Evolutionary conservation across 176 grass and related monocot species (phyloP), one percentile per base, ranked within the genome.

Genomic region (Triticum monococcum): DNA sequence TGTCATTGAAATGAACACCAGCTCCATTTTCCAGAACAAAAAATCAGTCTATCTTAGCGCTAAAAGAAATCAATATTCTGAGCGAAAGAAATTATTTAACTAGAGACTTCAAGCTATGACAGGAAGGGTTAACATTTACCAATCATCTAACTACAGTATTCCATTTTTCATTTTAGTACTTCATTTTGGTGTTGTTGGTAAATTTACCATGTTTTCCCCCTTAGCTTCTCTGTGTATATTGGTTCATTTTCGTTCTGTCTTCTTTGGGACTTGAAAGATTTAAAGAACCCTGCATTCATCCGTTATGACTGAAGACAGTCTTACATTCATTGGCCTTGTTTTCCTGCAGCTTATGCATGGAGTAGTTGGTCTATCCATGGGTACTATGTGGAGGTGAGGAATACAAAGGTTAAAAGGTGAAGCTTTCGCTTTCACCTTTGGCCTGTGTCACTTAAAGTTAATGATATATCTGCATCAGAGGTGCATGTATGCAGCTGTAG

Each of bases 271-370:
- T 75, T 82, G 33, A 86, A 70, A 77, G 7, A 78, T 45, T 59
- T 13, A 41, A 76, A 68, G 24, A 11, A 74, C 12, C 23, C 22
- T 81, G 37, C 24, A 62, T 41, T 69, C 16, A 30, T 23, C 35
- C 5, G 54, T 59, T 59, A 73, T 67, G 20, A 66, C 41, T 66
- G 59, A 78, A 14, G 40, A 35, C 12, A 85, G 68, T 87, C 41
- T 61, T 61, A 70, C 32, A 43, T 86, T 37, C 69, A 33, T 71
- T 83, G 20, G 68, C 5, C 46, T 83, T 67, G 12, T 69, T 73
- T 69, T 80, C 83, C 77, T 95, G 80, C 90, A 98, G 96, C 90
- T 98, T 67, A 94, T 95, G 91, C 93, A 98, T 89, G 96, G 96
- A 80, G 80, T 94, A 73, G 93, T 98, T 91, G 96, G 93, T 92